phyloP scores from a whole-genome alignment of 768 basidiomycete genomes.

The Mycena leptocephala region DNA sequence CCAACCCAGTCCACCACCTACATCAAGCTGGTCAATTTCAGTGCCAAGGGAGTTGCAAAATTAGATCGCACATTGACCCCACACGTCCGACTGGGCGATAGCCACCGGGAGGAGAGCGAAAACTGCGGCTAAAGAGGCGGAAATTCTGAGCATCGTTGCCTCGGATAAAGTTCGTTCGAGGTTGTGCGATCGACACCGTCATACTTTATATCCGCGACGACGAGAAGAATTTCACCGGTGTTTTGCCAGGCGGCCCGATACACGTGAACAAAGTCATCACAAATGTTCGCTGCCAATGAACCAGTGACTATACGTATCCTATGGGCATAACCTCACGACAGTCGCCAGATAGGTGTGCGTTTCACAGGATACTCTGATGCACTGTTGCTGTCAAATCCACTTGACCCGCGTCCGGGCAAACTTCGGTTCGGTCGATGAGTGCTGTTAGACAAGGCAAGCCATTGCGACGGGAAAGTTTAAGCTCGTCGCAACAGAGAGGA shows the following conservation, averaged over 20 bases:
- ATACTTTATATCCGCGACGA: neutral
- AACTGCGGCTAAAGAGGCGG: conserved; percentile 10
- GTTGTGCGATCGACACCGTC: neutral
- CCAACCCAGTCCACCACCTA: conserved; percentile 29
- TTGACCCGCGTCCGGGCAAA: conserved; percentile 2
- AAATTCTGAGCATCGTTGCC: conserved; percentile 6
- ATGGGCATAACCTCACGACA: neutral
- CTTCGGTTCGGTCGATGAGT: conserved; percentile 2
- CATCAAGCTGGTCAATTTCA: neutral
- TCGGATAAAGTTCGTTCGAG: conserved; percentile 3
- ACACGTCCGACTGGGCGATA: conserved; percentile 23
- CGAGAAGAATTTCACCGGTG: conserved; percentile 8
- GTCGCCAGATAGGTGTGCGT: neutral
- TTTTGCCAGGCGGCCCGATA: conserved; percentile 9
- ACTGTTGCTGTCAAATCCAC: conserved; percentile 1
- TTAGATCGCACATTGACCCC: conserved; percentile 27
- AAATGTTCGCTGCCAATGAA: neutral
- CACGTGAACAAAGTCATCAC: conserved; percentile 1
- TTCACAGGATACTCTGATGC: neutral
- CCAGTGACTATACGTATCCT: conserved; percentile 8
- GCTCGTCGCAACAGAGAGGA: neutral
- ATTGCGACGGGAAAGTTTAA: neutral
- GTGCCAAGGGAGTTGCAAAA: neutral
- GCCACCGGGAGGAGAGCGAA: conserved; percentile 25
- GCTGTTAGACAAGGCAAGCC: no score